These are phyloP conservation scores for Ganoderma boninense DNA, from an alignment of 1,284 basidiomycete genomes.

Conservation along the genomic window DNA sequence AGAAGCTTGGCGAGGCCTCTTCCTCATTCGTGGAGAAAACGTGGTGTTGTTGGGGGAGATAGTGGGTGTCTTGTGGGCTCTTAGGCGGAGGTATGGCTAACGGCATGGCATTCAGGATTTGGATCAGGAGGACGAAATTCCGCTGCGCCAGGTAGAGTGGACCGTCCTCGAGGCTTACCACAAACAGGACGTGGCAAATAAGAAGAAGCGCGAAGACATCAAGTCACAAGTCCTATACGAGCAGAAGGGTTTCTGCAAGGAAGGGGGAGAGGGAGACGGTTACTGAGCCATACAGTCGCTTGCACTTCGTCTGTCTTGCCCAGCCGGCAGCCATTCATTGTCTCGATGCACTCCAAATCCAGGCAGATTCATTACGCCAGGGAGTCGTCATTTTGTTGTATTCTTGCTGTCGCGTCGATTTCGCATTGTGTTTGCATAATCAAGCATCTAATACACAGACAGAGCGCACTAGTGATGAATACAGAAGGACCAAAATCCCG, in stretches of 20 bases:
- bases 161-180: conserved; percentile 76
- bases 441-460: conserved; percentile 21
- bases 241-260: conserved; percentile 85
- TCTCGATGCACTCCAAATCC: conserved; percentile 30
- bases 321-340: conserved; percentile 5
- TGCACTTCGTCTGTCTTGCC: not conserved
- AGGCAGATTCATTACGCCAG: conserved; percentile 53
- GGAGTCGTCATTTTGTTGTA: conserved; percentile 34
- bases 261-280: conserved; percentile 91
- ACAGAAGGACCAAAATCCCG: not conserved
- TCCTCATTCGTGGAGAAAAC: conserved; percentile 97
- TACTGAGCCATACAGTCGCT: conserved; percentile 57
- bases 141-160: conserved; percentile 80
- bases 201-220: conserved; percentile 74
- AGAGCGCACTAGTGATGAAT: conserved; percentile 1
- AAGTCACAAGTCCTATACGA: conserved; percentile 83
- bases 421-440: conserved; percentile 23
- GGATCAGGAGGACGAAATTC: conserved; percentile 90
- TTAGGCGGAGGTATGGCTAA: not conserved
- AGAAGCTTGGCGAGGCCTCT: conserved; percentile 88
- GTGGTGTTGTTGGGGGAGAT: conserved; percentile 98
- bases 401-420: conserved; percentile 27
- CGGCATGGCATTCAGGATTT: conserved; percentile 71
- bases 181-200: conserved; percentile 71
- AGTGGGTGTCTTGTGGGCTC: conserved; percentile 59